A percentile compares a stretch with the other conserved stretches of the same genome.
Evolutionary conservation across 305 asterid genomes (phyloP).

Genomic region (Withania somnifera): DNA sequence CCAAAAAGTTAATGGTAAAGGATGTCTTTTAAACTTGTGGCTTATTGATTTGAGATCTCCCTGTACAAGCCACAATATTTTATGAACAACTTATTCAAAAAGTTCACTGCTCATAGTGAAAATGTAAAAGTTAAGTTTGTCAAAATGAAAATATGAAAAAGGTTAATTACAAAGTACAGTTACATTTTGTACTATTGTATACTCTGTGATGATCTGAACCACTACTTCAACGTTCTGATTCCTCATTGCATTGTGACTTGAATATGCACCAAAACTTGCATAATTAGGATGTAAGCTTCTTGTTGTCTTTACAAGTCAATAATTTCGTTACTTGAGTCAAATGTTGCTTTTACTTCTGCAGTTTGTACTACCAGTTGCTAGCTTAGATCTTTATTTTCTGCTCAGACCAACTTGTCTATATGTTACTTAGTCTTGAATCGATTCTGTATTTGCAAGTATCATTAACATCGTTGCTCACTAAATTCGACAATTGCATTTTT

Average conservation of each 20-base stretch:
- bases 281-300: conserved; percentile 8
- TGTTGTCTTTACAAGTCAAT: conserved; percentile 1
- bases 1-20: neutral
- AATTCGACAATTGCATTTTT: conserved; percentile 1
- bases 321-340: neutral
- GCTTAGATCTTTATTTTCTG: conserved; percentile 4
- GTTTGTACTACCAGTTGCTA: neutral
- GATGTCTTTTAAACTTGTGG: neutral
- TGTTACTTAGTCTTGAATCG: conserved; percentile 1
- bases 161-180: neutral
- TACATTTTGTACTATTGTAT: neutral
- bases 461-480: conserved; percentile 6
- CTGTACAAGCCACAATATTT: neutral
- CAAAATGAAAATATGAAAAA: conserved; percentile 1
- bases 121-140: neutral
- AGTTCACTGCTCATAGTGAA: neutral
- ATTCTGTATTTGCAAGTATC: conserved; percentile 8
- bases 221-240: conserved; percentile 1
- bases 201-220: conserved; percentile 5
- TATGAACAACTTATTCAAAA: neutral
- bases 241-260: neutral
- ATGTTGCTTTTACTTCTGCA: conserved; percentile 7
- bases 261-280: too few species aligned
- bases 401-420: conserved; percentile 4
- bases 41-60: neutral